These are phyloP conservation scores for Aspergillus texensis DNA, from an alignment of 2,329 filamentous ascomycete species.

Conservation along the genomic window DNA sequence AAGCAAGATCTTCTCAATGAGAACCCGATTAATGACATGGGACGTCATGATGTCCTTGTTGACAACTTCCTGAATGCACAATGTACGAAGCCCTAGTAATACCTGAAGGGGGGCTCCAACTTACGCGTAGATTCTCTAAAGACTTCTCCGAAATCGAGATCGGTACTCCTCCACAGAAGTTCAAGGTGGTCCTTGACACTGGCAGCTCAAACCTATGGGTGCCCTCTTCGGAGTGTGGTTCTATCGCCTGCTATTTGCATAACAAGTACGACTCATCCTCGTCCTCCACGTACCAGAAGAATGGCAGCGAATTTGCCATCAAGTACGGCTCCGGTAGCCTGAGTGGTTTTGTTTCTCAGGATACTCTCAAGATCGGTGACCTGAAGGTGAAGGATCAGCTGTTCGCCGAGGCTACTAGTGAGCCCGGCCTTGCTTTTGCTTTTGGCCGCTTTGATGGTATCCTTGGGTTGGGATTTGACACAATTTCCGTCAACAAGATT, in stretches of 20 bases:
- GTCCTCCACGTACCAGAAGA: slow-evolving; percentile 91
- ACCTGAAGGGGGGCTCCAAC: not conserved
- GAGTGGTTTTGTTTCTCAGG: slow-evolving; percentile 90
- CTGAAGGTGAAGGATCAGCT: slow-evolving; percentile 84
- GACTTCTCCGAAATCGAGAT: slow-evolving; percentile 97
- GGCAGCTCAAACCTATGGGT: slow-evolving; percentile 99
- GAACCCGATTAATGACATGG: slow-evolving; percentile 65
- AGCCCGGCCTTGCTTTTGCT: slow-evolving; percentile 95
- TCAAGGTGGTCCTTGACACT: slow-evolving; percentile 98
- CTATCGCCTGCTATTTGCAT: slow-evolving; percentile 98
- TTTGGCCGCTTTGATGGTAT: slow-evolving; percentile 98
- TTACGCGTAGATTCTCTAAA: slow-evolving; percentile 39
- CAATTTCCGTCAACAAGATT: slow-evolving; percentile 95
- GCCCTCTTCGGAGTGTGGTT: slow-evolving; percentile 83
- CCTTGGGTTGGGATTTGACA: slow-evolving; percentile 89
- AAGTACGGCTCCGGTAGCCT: slow-evolving; percentile 93
- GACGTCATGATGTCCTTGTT: slow-evolving; percentile 79
- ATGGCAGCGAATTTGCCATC: slow-evolving; percentile 90
- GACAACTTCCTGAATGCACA: slow-evolving; percentile 99
- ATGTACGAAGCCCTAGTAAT: slow-evolving; percentile 65
- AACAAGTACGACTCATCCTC: slow-evolving; percentile 89
- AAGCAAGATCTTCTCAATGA: slow-evolving; percentile 80
- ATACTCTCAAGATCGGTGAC: slow-evolving; percentile 84
- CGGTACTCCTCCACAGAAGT: slow-evolving; percentile 86
- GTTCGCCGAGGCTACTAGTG: slow-evolving; percentile 93